phyloP scores from a whole-genome alignment of 129 eudicot genomes.

The Lonicera japonica region DNA sequence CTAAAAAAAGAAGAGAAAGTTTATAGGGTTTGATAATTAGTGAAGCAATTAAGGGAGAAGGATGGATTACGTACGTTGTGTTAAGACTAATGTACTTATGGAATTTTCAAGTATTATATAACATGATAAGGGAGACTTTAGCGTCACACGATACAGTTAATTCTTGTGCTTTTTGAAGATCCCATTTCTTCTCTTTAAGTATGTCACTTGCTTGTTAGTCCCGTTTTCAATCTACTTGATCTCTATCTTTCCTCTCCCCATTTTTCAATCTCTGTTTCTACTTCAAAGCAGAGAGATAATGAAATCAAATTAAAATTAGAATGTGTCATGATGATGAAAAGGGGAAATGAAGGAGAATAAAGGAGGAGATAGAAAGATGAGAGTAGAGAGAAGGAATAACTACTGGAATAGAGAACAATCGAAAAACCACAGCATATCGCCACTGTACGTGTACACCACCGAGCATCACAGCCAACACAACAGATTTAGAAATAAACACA shows the following conservation, averaged over 20 bases:
- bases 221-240: slow-evolving; percentile 63
- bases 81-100: slow-evolving; percentile 59
- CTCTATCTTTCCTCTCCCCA: slow-evolving; percentile 86
- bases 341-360: not conserved
- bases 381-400: too few relatives aligned
- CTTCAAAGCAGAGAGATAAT: too few relatives aligned
- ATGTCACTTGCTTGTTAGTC: slow-evolving; percentile 77
- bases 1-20: too few relatives aligned
- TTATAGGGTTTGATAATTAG: too few relatives aligned
- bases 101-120: slow-evolving; percentile 46
- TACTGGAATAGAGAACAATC: too few relatives aligned
- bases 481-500: too few relatives aligned
- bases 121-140: slow-evolving; percentile 67
- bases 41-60: slow-evolving; percentile 2
- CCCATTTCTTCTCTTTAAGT: slow-evolving; percentile 81
- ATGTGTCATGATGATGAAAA: slow-evolving; percentile 4
- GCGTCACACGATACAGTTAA: slow-evolving; percentile 78
- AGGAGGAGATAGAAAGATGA: slow-evolving; percentile 1
- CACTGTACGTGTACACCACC: too few relatives aligned
- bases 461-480: too few relatives aligned
- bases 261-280: slow-evolving; percentile 18
- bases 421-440: too few relatives aligned
- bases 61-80: slow-evolving; percentile 33
- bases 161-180: slow-evolving; percentile 79
- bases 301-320: not conserved